These are phyloP conservation scores for Ceriops tagal DNA, from an alignment of 345 rosid species.

Conservation along the genomic window DNA sequence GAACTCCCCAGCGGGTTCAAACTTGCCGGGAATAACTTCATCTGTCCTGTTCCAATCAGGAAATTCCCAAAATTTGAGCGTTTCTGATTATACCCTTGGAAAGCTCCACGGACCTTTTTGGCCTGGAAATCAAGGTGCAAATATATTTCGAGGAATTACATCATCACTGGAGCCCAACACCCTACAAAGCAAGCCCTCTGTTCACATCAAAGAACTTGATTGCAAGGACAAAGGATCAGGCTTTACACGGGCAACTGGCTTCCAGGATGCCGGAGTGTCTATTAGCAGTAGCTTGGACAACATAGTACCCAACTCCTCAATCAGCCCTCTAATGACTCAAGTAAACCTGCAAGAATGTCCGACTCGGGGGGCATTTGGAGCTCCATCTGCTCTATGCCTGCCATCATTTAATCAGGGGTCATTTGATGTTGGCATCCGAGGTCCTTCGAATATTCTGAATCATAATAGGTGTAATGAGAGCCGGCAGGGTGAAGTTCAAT, in stretches of 20 bases:
- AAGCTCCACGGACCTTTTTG: conserved; percentile 40
- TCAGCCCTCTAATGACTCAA: conserved; percentile 43
- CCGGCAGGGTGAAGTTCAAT: conserved; percentile 48
- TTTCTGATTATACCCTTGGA: conserved; percentile 39
- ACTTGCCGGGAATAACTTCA: conserved; percentile 47
- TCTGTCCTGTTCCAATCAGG: conserved; percentile 47
- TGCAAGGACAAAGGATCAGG: conserved; percentile 28
- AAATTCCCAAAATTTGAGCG: conserved; percentile 42
- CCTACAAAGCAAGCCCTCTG: conserved; percentile 36
- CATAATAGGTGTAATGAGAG: conserved; percentile 36
- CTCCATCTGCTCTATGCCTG: conserved; percentile 42
- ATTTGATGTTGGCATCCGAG: conserved; percentile 29
- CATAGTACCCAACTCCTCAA: conserved; percentile 32
- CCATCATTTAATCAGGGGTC: conserved; percentile 37
- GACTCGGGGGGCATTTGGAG: conserved; percentile 32
- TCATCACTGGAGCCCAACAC: conserved; percentile 47
- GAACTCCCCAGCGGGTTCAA: conserved; percentile 51
- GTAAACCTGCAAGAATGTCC: conserved; percentile 33
- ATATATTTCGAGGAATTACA: conserved; percentile 40
- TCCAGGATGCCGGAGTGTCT: conserved; percentile 32
- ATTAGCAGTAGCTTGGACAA: conserved; percentile 39
- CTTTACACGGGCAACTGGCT: conserved; percentile 29
- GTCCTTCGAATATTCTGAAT: conserved; percentile 46
- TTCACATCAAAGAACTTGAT: conserved; percentile 44
- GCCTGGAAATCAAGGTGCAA: conserved; percentile 38